A percentile compares a stretch with the other conserved stretches of the same genome.
These are phyloP conservation scores for Pseudogymnoascus sp. DNA, from an alignment of 2,329 filamentous ascomycete genomes.

Conservation along the genomic window DNA sequence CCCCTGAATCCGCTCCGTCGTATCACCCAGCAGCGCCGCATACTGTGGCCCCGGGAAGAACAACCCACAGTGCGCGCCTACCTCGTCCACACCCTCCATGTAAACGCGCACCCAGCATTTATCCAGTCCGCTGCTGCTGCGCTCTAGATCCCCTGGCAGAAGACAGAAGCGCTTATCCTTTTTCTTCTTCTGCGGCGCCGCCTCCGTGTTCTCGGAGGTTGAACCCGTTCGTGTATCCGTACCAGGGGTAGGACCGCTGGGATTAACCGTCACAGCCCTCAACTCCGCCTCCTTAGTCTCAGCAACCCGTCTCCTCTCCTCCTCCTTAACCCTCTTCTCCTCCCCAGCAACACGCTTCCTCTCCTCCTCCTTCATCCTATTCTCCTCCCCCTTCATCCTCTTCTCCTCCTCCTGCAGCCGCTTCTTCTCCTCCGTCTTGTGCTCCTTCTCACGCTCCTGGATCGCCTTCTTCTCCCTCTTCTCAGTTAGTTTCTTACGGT, in stretches of 20 bases:
- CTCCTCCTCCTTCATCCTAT: constrained; percentile 2
- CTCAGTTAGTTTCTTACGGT: constrained; percentile 52
- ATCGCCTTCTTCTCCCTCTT: constrained; percentile 39
- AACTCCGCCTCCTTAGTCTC: constrained; percentile 8
- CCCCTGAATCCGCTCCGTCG: constrained; percentile 54
- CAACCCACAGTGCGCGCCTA: constrained; percentile 74
- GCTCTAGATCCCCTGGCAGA: constrained; percentile 49
- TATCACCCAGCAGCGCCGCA: constrained; percentile 67
- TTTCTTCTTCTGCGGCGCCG: constrained; percentile 23
- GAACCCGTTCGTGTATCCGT: neutral
- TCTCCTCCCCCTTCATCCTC: constrained; percentile 25
- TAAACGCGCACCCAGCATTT: constrained; percentile 68
- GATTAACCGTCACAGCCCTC: neutral
- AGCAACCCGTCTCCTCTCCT: too few species aligned
- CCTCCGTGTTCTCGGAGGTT: neutral
- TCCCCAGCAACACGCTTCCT: constrained; percentile 14
- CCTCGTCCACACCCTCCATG: constrained; percentile 79
- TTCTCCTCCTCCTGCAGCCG: constrained; percentile 26
- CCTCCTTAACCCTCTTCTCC: constrained; percentile 17
- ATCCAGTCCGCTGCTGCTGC: constrained; percentile 49
- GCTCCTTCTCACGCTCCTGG: constrained; percentile 33
- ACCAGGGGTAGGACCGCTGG: neutral
- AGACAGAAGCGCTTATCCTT: constrained; percentile 63
- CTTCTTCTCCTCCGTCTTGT: constrained; percentile 27
- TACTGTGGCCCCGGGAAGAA: constrained; percentile 70